Conservation (phyloP, 176 grass and related monocot genomes). For the Carex myosuroides region DNA sequence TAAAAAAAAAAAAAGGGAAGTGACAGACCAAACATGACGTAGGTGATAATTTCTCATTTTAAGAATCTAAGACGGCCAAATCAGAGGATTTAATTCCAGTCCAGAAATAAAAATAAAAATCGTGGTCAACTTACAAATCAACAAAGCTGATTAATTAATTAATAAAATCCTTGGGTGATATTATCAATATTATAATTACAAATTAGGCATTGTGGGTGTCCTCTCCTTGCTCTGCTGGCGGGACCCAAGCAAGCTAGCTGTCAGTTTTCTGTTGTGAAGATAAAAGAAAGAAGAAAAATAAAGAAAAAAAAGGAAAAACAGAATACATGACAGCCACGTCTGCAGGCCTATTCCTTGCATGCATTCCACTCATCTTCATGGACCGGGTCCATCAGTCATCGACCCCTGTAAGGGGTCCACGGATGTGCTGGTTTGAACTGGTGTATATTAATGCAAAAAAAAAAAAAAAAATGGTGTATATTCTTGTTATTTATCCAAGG, state of each 20-base stretch:
- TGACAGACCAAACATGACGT: neutral
- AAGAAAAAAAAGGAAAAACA: neutral
- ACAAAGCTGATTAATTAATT: neutral
- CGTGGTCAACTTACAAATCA: neutral
- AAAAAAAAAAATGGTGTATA: too few relatives aligned
- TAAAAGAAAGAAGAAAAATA: too few relatives aligned
- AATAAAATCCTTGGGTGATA: neutral
- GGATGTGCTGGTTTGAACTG: neutral
- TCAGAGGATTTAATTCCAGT: neutral
- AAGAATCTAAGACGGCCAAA: neutral
- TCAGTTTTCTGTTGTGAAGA: neutral
- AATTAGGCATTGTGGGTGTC: conserved; percentile 10
- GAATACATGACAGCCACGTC: conserved; percentile 6
- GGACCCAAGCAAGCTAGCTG: conserved; percentile 4
- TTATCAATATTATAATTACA: neutral
- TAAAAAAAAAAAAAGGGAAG: neutral
- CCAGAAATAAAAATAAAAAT: neutral
- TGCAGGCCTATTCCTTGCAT: conserved; percentile 10
- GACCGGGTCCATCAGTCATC: neutral
- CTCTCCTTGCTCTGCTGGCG: neutral
- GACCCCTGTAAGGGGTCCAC: neutral
- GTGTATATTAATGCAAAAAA: neutral
- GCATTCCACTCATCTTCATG: conserved; percentile 4
- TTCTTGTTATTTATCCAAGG: too few relatives aligned
- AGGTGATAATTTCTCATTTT: neutral